Conservation (phyloP, 1,139 yeast species). For the Candida sp. region DNA sequence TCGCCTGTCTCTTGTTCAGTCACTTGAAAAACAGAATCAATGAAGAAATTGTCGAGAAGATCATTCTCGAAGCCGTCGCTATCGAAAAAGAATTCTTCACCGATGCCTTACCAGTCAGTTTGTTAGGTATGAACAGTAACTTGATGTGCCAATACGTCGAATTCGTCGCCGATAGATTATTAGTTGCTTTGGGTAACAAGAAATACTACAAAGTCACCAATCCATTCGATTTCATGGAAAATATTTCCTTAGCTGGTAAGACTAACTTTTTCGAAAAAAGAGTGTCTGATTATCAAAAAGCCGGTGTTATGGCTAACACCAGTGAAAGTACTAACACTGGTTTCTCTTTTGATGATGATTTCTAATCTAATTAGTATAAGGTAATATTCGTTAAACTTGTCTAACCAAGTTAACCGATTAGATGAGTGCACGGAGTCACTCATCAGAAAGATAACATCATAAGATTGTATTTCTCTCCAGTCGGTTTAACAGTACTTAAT, state of each 20-base stretch:
- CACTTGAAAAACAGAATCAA: conserved; percentile 91
- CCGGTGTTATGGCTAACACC: conserved; percentile 85
- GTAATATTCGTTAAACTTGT: background rate
- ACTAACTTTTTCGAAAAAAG: conserved; percentile 99
- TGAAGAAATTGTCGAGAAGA: conserved; percentile 70
- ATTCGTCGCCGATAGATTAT: conserved; percentile 93
- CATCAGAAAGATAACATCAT: background rate
- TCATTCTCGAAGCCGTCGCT: conserved; percentile 91
- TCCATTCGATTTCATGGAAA: conserved; percentile 99
- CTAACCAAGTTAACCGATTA: background rate
- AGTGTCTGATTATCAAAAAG: conserved; percentile 98
- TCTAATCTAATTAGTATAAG: conserved; percentile 18
- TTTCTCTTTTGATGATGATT: conserved; percentile 49
- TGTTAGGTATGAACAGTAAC: conserved; percentile 89
- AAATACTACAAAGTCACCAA: conserved; percentile 84
- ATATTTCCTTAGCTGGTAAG: conserved; percentile 95
- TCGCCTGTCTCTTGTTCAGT: conserved; percentile 91
- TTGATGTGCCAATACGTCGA: conserved; percentile 98
- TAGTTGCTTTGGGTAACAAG: conserved; percentile 85
- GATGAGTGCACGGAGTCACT: background rate
- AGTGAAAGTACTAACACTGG: conserved; percentile 27
- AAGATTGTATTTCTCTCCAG: background rate
- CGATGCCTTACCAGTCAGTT: conserved; percentile 87
- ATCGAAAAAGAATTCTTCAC: conserved; percentile 94
- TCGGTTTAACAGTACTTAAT: too few species aligned